These are phyloP conservation scores for Globisporangium viniferum DNA, from an alignment of 352 stramenopile species.

Conservation along the genomic window DNA sequence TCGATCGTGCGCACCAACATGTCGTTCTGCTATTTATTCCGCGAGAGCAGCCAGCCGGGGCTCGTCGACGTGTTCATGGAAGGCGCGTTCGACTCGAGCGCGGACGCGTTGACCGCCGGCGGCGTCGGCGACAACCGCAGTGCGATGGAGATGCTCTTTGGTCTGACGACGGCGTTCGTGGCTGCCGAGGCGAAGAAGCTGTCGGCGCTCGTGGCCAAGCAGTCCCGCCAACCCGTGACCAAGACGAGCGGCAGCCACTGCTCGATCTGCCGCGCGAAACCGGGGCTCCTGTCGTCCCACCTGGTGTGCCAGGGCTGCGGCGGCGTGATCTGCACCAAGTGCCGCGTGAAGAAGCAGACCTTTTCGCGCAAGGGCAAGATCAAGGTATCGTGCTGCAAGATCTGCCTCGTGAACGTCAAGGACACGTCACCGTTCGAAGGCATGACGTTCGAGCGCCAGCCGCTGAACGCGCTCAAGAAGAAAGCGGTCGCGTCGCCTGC, in stretches of 20 bases:
- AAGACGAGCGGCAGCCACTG: constrained; percentile 44
- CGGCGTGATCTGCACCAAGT: constrained; percentile 74
- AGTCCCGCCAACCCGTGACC: constrained; percentile 29
- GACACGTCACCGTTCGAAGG: constrained; percentile 66
- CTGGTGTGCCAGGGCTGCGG: constrained; percentile 60
- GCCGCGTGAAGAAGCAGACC: constrained; percentile 56
- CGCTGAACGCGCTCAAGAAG: constrained; percentile 29
- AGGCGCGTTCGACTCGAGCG: constrained; percentile 63
- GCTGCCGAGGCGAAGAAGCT: constrained; percentile 71
- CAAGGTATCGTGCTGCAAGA: constrained; percentile 71
- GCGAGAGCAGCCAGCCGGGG: constrained; percentile 40
- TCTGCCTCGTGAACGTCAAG: constrained; percentile 65
- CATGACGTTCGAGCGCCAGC: constrained; percentile 37
- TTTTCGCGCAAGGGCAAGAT: constrained; percentile 54
- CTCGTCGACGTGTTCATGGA: constrained; percentile 72
- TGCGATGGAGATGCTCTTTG: constrained; percentile 69
- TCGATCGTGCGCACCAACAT: constrained; percentile 69
- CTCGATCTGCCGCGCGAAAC: constrained; percentile 63
- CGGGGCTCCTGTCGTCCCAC: constrained; percentile 49
- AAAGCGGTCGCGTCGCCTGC: constrained; percentile 2
- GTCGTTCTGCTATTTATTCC: constrained; percentile 74
- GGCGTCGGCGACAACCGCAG: constrained; percentile 65
- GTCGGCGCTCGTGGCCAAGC: constrained; percentile 47
- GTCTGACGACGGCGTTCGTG: constrained; percentile 36
- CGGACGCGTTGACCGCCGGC: constrained; percentile 53